A percentile compares a stretch with the other conserved stretches of the same genome.
Conservation (phyloP, 179 eudicot genomes). For the Vitellaria paradoxa region DNA sequence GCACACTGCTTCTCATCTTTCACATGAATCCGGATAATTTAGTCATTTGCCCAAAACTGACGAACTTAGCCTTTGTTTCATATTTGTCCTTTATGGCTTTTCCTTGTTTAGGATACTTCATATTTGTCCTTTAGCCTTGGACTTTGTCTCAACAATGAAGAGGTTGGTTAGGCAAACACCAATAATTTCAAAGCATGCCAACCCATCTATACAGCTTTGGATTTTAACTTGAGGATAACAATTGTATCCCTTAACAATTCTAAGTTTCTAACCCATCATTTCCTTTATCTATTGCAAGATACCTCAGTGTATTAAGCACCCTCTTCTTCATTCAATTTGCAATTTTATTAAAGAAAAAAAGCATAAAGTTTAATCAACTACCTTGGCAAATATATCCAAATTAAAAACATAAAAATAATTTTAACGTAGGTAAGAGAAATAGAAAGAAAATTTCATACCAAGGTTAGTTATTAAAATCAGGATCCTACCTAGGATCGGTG, state of each 20-base stretch:
- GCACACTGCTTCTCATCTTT: not conserved
- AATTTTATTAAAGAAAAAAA: not conserved
- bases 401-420: too few species aligned
- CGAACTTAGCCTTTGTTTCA: not conserved
- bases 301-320: not conserved
- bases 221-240: not conserved
- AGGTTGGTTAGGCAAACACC: not conserved
- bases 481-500: too few species aligned
- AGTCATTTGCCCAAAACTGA: not conserved
- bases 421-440: not conserved
- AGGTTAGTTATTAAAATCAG: too few species aligned
- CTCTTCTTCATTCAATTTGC: not conserved
- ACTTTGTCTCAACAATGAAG: too few species aligned
- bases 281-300: not conserved
- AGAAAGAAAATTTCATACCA: not conserved
- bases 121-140: too few species aligned
- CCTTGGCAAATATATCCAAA: not conserved
- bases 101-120: too few species aligned
- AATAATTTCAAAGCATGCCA: not conserved
- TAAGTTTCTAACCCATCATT: not conserved
- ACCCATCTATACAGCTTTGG: not conserved
- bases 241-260: not conserved
- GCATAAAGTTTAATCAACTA: not conserved
- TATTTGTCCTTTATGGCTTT: too few species aligned
- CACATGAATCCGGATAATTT: not conserved